Evolutionary conservation across 1,284 basidiomycete species (phyloP).

Genomic region (Apiotrichum brassicae): DNA sequence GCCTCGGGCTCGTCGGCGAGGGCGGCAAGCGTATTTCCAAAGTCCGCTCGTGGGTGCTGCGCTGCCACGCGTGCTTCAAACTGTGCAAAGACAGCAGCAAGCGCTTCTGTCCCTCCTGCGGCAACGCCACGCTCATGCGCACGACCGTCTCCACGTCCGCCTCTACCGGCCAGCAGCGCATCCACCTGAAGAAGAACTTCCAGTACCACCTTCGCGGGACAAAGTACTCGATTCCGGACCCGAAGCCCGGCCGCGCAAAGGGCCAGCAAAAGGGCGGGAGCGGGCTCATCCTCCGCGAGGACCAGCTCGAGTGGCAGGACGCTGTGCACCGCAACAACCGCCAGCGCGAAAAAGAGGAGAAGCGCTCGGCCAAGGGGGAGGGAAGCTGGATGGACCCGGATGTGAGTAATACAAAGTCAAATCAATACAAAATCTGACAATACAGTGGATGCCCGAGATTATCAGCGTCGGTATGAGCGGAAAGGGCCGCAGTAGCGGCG

Average conservation of each 20-base stretch:
- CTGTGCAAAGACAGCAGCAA: slow-evolving; percentile 92
- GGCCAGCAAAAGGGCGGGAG: slow-evolving; percentile 63
- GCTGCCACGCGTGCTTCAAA: slow-evolving; percentile 99
- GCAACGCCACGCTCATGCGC: slow-evolving; percentile 83
- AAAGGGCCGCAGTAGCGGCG: slow-evolving; percentile 59
- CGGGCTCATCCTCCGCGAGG: slow-evolving; percentile 77
- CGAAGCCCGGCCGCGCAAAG: slow-evolving; percentile 83
- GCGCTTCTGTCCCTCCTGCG: slow-evolving; percentile 97
- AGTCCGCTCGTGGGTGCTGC: slow-evolving; percentile 90
- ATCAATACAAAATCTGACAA: not conserved
- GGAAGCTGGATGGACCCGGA: slow-evolving; percentile 88
- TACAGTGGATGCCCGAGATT: slow-evolving; percentile 75
- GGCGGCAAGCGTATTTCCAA: slow-evolving; percentile 85
- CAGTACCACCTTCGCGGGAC: slow-evolving; percentile 90
- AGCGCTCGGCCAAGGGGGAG: slow-evolving; percentile 58
- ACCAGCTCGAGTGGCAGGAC: slow-evolving; percentile 76
- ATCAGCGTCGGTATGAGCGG: slow-evolving; percentile 66
- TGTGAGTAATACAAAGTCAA: no score
- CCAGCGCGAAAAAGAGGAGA: slow-evolving; percentile 69
- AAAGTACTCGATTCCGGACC: slow-evolving; percentile 85
- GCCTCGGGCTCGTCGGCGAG: slow-evolving; percentile 79
- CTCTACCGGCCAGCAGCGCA: slow-evolving; percentile 55
- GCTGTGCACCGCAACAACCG: slow-evolving; percentile 70
- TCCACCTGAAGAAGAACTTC: slow-evolving; percentile 91
- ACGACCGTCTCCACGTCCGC: slow-evolving; percentile 77